Percentiles rank a stretch among this genome's conserved stretches.
Conservation (phyloP, 192 early-diverging fungal genomes). For the Endogone sp. region DNA sequence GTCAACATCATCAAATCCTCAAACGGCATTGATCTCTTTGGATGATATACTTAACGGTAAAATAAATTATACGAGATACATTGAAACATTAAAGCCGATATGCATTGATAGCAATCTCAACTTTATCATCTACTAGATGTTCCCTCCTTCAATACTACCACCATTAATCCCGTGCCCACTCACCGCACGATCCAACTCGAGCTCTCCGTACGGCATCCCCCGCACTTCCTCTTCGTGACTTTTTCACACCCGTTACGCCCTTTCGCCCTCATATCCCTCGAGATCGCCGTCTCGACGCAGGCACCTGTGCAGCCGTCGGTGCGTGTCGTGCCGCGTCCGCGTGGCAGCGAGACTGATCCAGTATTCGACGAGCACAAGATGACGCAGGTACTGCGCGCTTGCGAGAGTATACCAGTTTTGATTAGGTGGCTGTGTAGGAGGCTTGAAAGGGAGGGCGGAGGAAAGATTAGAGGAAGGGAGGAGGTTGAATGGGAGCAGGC, state of each 20-base stretch:
- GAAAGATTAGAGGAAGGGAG: background rate
- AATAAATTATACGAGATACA: background rate
- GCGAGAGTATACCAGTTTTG: constrained; percentile 31
- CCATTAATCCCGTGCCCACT: too few species aligned
- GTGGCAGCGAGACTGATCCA: background rate
- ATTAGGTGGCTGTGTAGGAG: constrained; percentile 29
- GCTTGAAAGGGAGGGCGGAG: background rate
- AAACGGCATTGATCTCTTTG: background rate
- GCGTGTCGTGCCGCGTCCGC: background rate
- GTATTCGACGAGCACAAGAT: constrained; percentile 17
- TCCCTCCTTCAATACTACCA: constrained; percentile 15
- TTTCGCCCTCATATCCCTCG: constrained; percentile 1
- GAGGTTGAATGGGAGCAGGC: background rate
- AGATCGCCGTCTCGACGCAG: background rate
- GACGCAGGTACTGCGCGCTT: constrained; percentile 21
- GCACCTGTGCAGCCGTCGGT: background rate
- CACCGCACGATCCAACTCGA: constrained; percentile 7
- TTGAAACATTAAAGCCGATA: constrained; percentile 21
- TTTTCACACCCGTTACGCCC: background rate
- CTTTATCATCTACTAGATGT: too few species aligned
- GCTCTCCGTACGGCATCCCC: background rate
- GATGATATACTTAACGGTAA: background rate
- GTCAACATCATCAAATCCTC: background rate
- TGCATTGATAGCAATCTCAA: too few species aligned
- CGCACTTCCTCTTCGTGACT: background rate